Conservation (phyloP, 2,329 filamentous ascomycete genomes). For the Trichoderma brevicompactum region DNA sequence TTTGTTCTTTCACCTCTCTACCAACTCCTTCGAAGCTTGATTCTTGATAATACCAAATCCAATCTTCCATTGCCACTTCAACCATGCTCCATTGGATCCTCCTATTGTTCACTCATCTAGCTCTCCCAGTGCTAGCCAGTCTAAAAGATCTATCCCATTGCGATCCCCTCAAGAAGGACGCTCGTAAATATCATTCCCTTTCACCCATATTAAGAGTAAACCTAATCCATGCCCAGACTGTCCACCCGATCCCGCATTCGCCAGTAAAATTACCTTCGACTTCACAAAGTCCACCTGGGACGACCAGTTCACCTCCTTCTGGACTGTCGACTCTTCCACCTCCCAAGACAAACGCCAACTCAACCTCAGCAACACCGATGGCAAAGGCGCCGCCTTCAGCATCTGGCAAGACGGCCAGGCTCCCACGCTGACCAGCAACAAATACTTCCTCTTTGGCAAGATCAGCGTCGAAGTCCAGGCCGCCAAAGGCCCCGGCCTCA, state of each 20-base stretch:
- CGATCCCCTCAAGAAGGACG: conserved; percentile 37
- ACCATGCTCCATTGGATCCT: not conserved
- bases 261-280: conserved; percentile 57
- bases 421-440: conserved; percentile 68
- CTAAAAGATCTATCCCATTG: conserved; percentile 35
- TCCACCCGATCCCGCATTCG: conserved; percentile 69
- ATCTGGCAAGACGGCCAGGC: conserved; percentile 63
- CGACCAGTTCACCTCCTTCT: conserved; percentile 37
- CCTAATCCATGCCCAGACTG: conserved; percentile 47
- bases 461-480: conserved; percentile 72
- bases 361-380: conserved; percentile 36
- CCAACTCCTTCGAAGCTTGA: not conserved
- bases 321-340: conserved; percentile 42
- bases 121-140: conserved; percentile 29
- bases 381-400: conserved; percentile 46
- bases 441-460: conserved; percentile 85
- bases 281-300: conserved; percentile 64
- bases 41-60: not conserved
- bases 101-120: conserved; percentile 10
- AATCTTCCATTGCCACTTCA: not conserved
- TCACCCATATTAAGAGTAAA: not conserved
- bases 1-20: not conserved
- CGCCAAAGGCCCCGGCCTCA: conserved; percentile 73
- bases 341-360: conserved; percentile 36
- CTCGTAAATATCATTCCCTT: conserved; percentile 28